A percentile compares a stretch with the other conserved stretches of the same genome.
Conservation (phyloP, 2,329 filamentous ascomycete species). For the Purpureocillium lavendulum region DNA sequence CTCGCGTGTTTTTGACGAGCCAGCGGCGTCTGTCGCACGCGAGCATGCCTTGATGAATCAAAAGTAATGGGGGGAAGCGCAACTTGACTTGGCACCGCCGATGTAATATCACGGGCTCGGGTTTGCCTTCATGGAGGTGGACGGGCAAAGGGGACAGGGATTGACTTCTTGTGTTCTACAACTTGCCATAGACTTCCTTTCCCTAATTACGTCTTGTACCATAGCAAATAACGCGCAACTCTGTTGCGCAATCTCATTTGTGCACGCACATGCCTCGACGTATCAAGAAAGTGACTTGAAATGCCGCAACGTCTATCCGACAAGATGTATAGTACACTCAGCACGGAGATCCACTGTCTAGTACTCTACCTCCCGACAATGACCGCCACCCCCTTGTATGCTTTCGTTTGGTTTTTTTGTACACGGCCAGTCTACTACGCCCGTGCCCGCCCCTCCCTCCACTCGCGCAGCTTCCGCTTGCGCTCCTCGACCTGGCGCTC, state of each 20-base stretch:
- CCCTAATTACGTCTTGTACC: constrained; percentile 22
- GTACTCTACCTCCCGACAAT: background rate
- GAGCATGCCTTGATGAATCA: background rate
- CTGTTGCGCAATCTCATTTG: background rate
- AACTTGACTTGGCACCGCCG: too few relatives aligned
- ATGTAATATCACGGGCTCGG: too few relatives aligned
- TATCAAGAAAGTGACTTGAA: background rate
- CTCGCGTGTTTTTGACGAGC: too few relatives aligned
- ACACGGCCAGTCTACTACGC: constrained; percentile 3
- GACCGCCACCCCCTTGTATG: too few relatives aligned
- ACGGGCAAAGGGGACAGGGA: constrained; percentile 1
- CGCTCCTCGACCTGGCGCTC: constrained; percentile 49
- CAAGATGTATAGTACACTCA: background rate
- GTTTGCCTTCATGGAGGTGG: too few relatives aligned
- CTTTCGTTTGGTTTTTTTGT: too few relatives aligned
- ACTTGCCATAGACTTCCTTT: constrained; percentile 21
- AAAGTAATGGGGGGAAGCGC: background rate
- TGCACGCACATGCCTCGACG: too few relatives aligned
- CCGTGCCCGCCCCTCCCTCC: constrained; percentile 28
- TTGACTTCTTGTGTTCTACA: constrained; percentile 14
- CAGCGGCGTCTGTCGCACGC: too few relatives aligned
- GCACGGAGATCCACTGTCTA: background rate
- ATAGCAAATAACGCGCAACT: constrained; percentile 15
- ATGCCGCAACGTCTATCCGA: background rate
- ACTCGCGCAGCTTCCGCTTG: constrained; percentile 37